Evolutionary conservation across 768 basidiomycete species (phyloP).

Genomic region (Melanogaster broomeanus): DNA sequence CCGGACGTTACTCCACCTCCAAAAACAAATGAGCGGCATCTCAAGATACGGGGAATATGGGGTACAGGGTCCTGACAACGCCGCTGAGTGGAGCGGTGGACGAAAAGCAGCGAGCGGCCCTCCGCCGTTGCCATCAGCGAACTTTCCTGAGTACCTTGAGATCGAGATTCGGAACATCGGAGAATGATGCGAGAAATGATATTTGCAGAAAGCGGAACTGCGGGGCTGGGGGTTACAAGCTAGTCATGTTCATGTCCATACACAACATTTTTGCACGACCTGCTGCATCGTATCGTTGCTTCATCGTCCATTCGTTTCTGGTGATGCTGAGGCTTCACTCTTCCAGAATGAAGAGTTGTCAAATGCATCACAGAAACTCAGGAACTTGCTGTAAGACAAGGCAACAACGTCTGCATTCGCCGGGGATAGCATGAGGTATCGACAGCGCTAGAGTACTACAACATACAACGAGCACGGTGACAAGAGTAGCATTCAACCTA

Average conservation of each 20-base stretch:
- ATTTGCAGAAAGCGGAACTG: background rate
- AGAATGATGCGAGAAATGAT: slow-evolving; percentile 12
- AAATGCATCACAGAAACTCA: background rate
- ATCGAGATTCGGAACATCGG: slow-evolving; percentile 32
- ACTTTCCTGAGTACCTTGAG: slow-evolving; percentile 13
- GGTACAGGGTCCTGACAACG: slow-evolving; percentile 27
- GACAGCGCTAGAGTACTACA: slow-evolving; percentile 29
- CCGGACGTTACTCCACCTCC: slow-evolving; percentile 8
- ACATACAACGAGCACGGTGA: slow-evolving; percentile 24
- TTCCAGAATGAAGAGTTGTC: background rate
- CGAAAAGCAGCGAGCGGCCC: slow-evolving; percentile 30
- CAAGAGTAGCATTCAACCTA: slow-evolving; percentile 26
- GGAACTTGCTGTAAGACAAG: slow-evolving; percentile 1
- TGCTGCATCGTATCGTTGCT: background rate
- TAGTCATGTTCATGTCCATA: slow-evolving; percentile 2
- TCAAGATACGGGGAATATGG: slow-evolving; percentile 10
- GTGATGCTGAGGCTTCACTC: background rate
- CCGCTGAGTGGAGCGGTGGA: slow-evolving; percentile 26
- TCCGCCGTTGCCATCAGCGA: slow-evolving; percentile 32
- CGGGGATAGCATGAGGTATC: slow-evolving; percentile 29
- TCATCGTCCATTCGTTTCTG: background rate
- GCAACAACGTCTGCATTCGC: slow-evolving; percentile 24
- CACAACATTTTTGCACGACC: background rate
- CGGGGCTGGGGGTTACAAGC: slow-evolving; percentile 21
- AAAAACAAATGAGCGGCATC: slow-evolving; percentile 6